A percentile compares a stretch with the other conserved stretches of the same genome.
Conservation (phyloP, 257 asterid species). For the Thymus mandschuricus region DNA sequence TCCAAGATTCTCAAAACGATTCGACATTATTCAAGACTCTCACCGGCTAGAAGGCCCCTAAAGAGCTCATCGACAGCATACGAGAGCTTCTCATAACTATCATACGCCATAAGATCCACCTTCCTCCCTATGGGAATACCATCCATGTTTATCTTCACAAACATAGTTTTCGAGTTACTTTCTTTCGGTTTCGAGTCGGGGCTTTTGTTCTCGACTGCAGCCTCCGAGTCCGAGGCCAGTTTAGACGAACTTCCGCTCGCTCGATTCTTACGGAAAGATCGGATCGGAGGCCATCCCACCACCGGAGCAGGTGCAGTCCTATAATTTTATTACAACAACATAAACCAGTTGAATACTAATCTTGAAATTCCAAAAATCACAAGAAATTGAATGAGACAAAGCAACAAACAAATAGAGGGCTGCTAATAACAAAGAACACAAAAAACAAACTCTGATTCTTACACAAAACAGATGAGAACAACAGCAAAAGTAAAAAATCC, state of each 20-base stretch:
- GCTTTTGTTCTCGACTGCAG: slow-evolving; percentile 39
- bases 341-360: background rate
- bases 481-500: slow-evolving; percentile 2
- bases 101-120: slow-evolving; percentile 74
- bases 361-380: background rate
- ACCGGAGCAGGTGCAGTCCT: slow-evolving; percentile 81
- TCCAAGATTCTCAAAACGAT: background rate
- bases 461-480: slow-evolving; percentile 29
- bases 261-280: slow-evolving; percentile 75
- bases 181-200: slow-evolving; percentile 41
- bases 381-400: background rate
- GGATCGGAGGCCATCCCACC: slow-evolving; percentile 96
- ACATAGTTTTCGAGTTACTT: slow-evolving; percentile 51
- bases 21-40: background rate
- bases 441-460: background rate
- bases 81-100: slow-evolving; percentile 76
- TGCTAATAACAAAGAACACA: background rate
- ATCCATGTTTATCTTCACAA: slow-evolving; percentile 95
- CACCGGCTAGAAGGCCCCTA: slow-evolving; percentile 81
- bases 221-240: slow-evolving; percentile 40
- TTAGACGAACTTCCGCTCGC: slow-evolving; percentile 54
- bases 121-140: slow-evolving; percentile 93
- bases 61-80: slow-evolving; percentile 78
- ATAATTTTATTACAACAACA: background rate
- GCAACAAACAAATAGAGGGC: slow-evolving; percentile 13